Evolutionary conservation across 805 yeast genomes (phyloP), one percentile per base, ranked within the genome.

Genomic region (Starmerella stigmatis): DNA sequence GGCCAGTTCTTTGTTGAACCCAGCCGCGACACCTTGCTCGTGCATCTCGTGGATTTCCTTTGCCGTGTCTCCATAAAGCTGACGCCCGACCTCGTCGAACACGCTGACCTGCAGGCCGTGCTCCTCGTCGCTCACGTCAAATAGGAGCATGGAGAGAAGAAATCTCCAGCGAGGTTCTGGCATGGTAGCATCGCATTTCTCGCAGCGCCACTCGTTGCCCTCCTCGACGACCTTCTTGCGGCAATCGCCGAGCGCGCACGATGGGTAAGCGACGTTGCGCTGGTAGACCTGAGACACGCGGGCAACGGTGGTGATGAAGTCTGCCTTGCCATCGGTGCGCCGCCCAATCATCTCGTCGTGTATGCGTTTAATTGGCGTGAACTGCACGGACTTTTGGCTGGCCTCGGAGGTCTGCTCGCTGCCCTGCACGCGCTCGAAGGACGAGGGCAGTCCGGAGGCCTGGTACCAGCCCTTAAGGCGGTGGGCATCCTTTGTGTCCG

Each of bases 381-480:
- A 40, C 57, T 79, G 79, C 53, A 94, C 74, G 34, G 74, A 63
- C 32, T 77, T 70, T 15, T 70, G 60, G 32, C 60, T 66, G 12
- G 61, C 58, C 10, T 62, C 61, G n/a, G 65, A 54, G 7, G 40
- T 13, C 6, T 26, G 30, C 15, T 23, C 40, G 11, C 21, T 10
- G 22, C 40, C 40, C 41, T 26, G 33, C 5, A 44, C 44, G 7
- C 28, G 27, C 37, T 46, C 38, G 48, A 43, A 41, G 10, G 38
- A 10, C 12, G 26, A 32, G 17, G 22, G 41, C 13, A 26, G 64
- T 19, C 72, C 71, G 54, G 74, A 77, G 32, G 81, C 74, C 58
- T 86, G 94, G 59, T 78, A 92, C 99, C 99, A 92, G 6, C 97
- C 97, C 63, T 86, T 85, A 55, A 92, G 72, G 44, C 76, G 72